Percentiles rank a stretch among this genome's conserved stretches.
Evolutionary conservation across 371 early-diverging fungal genomes (phyloP).

Genomic region (Mucor plumbeus): DNA sequence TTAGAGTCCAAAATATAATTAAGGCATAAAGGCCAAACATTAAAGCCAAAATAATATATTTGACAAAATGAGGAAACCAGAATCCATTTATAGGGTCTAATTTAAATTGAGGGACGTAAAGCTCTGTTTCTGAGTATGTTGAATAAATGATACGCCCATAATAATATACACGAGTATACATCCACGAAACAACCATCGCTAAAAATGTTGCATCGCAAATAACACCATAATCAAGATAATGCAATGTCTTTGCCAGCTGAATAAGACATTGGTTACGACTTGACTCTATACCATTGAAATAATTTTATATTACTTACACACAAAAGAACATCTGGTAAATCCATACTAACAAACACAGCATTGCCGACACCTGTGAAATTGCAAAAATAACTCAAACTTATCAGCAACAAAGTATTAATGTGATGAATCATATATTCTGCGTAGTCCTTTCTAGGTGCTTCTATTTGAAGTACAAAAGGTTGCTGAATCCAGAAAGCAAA

Average conservation of each 20-base stretch:
- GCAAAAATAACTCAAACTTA: constrained; percentile 67
- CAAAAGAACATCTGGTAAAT: constrained; percentile 76
- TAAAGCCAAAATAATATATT: constrained; percentile 54
- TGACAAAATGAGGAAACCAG: constrained; percentile 56
- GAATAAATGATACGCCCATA: constrained; percentile 59
- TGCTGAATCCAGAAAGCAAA: constrained; percentile 80
- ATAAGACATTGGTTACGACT: background rate
- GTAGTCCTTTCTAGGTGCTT: constrained; percentile 78
- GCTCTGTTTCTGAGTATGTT: constrained; percentile 49
- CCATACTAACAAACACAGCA: constrained; percentile 80
- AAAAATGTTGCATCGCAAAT: constrained; percentile 67
- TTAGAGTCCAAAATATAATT: constrained; percentile 67
- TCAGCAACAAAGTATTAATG: constrained; percentile 69
- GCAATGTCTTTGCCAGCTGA: constrained; percentile 67
- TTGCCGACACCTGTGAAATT: constrained; percentile 81
- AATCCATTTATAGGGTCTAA: constrained; percentile 50
- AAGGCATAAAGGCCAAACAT: constrained; percentile 50
- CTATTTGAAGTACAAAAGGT: constrained; percentile 74
- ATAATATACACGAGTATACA: constrained; percentile 71
- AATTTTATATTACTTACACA: constrained; percentile 56
- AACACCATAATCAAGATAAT: constrained; percentile 54
- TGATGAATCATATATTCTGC: constrained; percentile 73
- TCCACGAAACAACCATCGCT: constrained; percentile 72
- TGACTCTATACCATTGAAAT: no score
- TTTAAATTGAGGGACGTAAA: constrained; percentile 47